These are phyloP conservation scores for Pichia gijzeniarum DNA, from an alignment of 805 yeast genomes.

Conservation along the genomic window DNA sequence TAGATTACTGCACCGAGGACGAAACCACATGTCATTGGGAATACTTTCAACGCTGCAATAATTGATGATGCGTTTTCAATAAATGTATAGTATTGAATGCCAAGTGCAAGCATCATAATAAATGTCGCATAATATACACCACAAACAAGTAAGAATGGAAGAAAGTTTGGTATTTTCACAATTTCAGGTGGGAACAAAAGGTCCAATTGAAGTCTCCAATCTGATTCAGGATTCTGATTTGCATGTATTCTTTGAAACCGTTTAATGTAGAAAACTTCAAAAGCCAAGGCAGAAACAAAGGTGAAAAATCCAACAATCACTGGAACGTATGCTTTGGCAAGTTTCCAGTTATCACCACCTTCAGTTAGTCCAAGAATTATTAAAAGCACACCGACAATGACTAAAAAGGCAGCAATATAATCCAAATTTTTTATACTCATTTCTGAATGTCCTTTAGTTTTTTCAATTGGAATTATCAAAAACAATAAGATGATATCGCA, in stretches of 20 bases:
- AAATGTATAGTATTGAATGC: conserved; percentile 24
- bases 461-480: conserved; percentile 25
- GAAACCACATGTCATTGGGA: conserved; percentile 32
- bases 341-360: conserved; percentile 39
- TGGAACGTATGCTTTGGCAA: conserved; percentile 37
- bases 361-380: conserved; percentile 40
- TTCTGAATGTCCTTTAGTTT: conserved; percentile 22
- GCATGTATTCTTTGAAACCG: conserved; percentile 10
- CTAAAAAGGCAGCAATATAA: conserved; percentile 29
- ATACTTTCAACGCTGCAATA: conserved; percentile 31
- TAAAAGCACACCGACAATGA: conserved; percentile 33
- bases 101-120: conserved; percentile 4
- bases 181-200: conserved; percentile 21
- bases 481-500: conserved; percentile 18
- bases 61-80: conserved; percentile 29
- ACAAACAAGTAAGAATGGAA: conserved; percentile 11
- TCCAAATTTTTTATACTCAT: conserved; percentile 28
- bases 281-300: conserved; percentile 23
- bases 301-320: conserved; percentile 33
- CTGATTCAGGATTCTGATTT: neutral
- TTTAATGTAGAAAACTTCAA: conserved; percentile 26
- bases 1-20: conserved; percentile 23
- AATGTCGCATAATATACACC: conserved; percentile 10
- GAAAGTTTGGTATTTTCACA: conserved; percentile 18
- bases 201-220: conserved; percentile 17